phyloP scores from a whole-genome alignment of 768 basidiomycete genomes.

The Dioszegia aurantiaca region DNA sequence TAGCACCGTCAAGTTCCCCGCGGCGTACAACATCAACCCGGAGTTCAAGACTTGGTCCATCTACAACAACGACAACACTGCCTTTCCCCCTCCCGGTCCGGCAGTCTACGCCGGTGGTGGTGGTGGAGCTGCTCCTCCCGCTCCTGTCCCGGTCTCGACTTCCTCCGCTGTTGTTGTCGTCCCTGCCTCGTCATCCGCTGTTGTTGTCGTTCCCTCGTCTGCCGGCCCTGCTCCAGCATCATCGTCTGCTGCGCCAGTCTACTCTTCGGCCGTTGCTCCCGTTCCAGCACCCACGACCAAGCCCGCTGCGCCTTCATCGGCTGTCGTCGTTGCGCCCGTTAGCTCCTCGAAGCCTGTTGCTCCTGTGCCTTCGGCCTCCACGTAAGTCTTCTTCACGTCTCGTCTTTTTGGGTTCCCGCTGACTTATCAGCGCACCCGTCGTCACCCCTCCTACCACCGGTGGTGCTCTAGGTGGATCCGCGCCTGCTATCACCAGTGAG shows the following conservation, averaged over 20 bases:
- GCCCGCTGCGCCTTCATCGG: background rate
- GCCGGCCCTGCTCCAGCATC: background rate
- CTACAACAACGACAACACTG: background rate
- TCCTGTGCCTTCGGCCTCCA: background rate
- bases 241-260: background rate
- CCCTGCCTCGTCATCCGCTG: background rate
- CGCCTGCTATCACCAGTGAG: background rate
- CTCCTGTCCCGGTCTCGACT: background rate
- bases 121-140: background rate
- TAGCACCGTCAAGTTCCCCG: conserved; percentile 2
- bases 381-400: no score
- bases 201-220: background rate
- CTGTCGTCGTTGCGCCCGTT: background rate
- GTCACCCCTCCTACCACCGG: background rate
- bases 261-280: background rate
- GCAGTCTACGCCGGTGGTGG: background rate
- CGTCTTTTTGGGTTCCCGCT: no score
- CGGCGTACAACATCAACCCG: conserved; percentile 1
- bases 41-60: background rate
- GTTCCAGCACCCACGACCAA: background rate
- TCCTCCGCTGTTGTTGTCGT: background rate
- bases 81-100: conserved; percentile 2
- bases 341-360: background rate
- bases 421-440: background rate
- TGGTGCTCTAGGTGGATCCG: background rate